Base-by-base conservation (phyloP, 495 filamentous ascomycete species). In the Xylaria telfairii region DNA sequence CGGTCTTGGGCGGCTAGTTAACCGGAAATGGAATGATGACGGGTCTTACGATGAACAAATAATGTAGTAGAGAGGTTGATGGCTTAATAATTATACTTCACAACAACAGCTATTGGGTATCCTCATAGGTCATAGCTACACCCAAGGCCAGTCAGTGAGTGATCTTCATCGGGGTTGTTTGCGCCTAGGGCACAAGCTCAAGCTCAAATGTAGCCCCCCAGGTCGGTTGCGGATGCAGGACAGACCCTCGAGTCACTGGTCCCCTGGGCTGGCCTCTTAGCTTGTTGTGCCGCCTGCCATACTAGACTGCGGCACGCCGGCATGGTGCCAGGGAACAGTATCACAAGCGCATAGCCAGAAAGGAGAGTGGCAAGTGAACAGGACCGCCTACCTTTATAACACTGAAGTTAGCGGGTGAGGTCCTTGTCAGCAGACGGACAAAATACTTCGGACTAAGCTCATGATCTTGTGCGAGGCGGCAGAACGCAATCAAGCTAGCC, bases 161-260 rank as follows among this genome's bases (percentile, higher is more conserved):
- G n/a, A 57, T 44, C 19, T 64, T 41, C n/a, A 69, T 34, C 24
- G 39, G 30, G 5, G 32, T 51, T 63, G 46, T 53, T 54, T 63
- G 59, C 44, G 17, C 59, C 42, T 32, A 17, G 12, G 32, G 41
- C 65, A 59, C 41, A 41, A 51, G 56, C 24, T 28, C 56, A 28
- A 61, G 42, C 24, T 12, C 56, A 51, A 4, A 51, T 53, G 56
- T 56, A 44, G 30, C 53, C 68, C n/a, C 46, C 37, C 39, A 34
- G 46, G 68, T 54, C 53, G 19, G 44, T 54, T 34, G 17, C 46
- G 42, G 42, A 66, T 41, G 32, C 69, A 61, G 63, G 54, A 51
- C 28, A 59, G 62, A 75, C 70, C 57, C 73, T 78, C 76, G 76
- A 78, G 76, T 78, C 76, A 74, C 73, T 71, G 59, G 44, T 51